phyloP scores from a whole-genome alignment of 306 rosid genomes.

The Begonia masoniana region DNA sequence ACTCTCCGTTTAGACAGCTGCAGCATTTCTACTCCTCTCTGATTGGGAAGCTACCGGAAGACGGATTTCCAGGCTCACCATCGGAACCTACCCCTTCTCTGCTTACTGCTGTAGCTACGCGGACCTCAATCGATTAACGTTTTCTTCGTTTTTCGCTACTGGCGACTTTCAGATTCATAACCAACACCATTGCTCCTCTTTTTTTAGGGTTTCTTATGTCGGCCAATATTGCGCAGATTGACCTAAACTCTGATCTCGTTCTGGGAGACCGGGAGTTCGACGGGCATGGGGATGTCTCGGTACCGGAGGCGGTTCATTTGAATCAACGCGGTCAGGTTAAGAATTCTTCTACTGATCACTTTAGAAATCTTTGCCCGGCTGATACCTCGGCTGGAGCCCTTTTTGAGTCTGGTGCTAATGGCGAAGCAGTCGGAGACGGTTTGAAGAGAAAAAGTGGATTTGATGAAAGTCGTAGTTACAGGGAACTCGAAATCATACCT shows the following conservation, averaged over 20 bases:
- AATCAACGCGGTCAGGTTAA: not conserved
- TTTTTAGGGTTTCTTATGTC: constrained; percentile 33
- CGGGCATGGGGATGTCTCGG: constrained; percentile 14
- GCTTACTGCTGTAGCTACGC: too few species aligned
- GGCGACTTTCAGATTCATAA: not conserved
- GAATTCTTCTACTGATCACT: not conserved
- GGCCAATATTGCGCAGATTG: constrained; percentile 17
- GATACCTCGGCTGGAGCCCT: not conserved
- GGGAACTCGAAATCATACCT: not conserved
- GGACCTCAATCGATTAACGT: constrained; percentile 8
- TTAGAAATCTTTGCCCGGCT: not conserved
- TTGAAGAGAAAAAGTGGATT: constrained; percentile 6
- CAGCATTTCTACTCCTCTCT: too few species aligned
- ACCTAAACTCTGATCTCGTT: constrained; percentile 35
- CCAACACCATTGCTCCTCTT: not conserved
- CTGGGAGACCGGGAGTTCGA: constrained; percentile 25
- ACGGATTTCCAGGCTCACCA: too few species aligned
- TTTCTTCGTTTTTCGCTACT: not conserved
- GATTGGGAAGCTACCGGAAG: too few species aligned
- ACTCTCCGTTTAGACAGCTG: too few species aligned
- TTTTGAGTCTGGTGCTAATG: not conserved
- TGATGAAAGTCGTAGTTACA: not conserved
- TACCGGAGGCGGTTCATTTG: constrained; percentile 1
- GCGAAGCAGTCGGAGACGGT: constrained; percentile 14
- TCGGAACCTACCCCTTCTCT: too few species aligned